Conservation (phyloP, 1,284 basidiomycete genomes). For the Pascua guehoae region DNA sequence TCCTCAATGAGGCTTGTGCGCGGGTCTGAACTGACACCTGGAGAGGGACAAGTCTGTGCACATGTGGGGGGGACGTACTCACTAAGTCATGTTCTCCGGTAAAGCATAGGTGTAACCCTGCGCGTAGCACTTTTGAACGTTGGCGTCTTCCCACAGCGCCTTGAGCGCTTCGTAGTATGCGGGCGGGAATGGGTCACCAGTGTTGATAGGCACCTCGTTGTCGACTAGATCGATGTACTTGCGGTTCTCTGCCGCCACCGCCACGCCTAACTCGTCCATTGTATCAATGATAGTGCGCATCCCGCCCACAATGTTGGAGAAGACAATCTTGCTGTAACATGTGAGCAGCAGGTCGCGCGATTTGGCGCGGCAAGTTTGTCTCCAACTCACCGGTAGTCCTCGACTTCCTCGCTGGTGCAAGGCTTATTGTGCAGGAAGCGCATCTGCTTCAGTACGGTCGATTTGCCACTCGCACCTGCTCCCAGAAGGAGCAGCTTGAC, state of each 20-base stretch:
- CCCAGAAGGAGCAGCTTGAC: conserved; percentile 86
- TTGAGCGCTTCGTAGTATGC: conserved; percentile 64
- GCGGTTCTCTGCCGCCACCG: conserved; percentile 61
- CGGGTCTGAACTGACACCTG: too few relatives aligned
- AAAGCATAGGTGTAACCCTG: conserved; percentile 80
- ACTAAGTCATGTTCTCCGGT: conserved; percentile 71
- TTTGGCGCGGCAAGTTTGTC: too few relatives aligned
- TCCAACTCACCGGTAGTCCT: conserved; percentile 36
- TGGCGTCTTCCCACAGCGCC: conserved; percentile 71
- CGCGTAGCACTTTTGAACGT: conserved; percentile 67
- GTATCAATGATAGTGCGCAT: conserved; percentile 78
- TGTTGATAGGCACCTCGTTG: conserved; percentile 66
- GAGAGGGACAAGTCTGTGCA: too few relatives aligned
- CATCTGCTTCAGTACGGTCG: conserved; percentile 57
- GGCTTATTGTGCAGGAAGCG: conserved; percentile 42
- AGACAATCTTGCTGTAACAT: conserved; percentile 74
- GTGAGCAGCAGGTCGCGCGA: not conserved
- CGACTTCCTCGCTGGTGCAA: conserved; percentile 39
- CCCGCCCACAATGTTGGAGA: conserved; percentile 82
- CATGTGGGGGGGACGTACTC: conserved; percentile 26
- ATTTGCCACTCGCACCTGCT: conserved; percentile 91
- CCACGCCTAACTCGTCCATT: conserved; percentile 80
- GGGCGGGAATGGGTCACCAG: conserved; percentile 72
- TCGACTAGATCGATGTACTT: conserved; percentile 60
- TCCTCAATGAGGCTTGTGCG: too few relatives aligned